Base-by-base conservation (phyloP, 2,329 filamentous ascomycete genomes). In the Arthroderma uncinatum region DNA sequence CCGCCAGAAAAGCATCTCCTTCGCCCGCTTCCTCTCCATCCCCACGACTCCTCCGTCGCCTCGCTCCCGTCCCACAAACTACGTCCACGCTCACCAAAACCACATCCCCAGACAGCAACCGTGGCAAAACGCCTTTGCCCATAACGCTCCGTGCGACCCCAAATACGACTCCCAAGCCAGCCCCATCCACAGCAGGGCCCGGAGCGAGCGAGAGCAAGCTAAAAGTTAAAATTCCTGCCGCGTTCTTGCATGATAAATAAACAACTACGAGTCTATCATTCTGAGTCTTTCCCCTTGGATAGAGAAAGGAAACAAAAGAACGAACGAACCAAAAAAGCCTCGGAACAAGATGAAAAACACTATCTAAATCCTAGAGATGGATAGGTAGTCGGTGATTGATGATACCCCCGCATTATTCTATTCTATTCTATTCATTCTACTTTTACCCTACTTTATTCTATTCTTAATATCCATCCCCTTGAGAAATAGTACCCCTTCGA, bases 181-280 rank as follows among this genome's bases (percentile, higher is more conserved):
- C 44, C 12, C 21, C 23, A 1, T 48, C 44, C 21, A 28, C 44
- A 3, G 9, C 44, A 12, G 23, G 14, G 12, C 10, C 21, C 12
- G 44, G 7, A 30, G 16, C 44, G 28, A 21, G 8, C 21, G 50
- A 53, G 36, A n/a, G 30, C 28, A 53, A 37, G 30, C 23, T 53
- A 21, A 53, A 53, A 19, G 50, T 53, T 9, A 53, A 34, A 19
- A 53, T 53, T 1, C 50, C 50, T 10, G 50, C 50, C 36, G 50
- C 50, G 28, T 53, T 53, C 12, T 28, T 53, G 28, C 50, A 53
- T 37, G 50, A 53, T 36, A 36, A 10, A n/a, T 53, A 16, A 37
- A 16, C 50, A 21, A 42, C 39, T 21, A 40, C 7, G 37, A 7
- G 16, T 40, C 30, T 42, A 9, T 21, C 39, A 23, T 8, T 19